phyloP scores from a whole-genome alignment of 495 filamentous ascomycete genomes.

The Letharia lupina region DNA sequence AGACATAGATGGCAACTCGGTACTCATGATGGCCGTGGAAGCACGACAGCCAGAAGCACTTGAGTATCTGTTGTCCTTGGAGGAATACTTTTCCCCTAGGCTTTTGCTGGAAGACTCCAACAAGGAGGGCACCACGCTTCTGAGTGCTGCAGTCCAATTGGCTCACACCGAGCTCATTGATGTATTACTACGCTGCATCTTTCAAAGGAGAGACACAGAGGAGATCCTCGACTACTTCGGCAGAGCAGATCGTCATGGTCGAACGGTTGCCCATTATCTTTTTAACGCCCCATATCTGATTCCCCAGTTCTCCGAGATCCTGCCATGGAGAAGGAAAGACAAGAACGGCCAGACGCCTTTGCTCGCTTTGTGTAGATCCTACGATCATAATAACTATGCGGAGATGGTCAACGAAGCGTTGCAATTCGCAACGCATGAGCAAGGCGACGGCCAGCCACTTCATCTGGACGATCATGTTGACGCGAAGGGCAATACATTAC shows the following conservation, averaged over 20 bases:
- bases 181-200: constrained; percentile 60
- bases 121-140: constrained; percentile 77
- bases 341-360: constrained; percentile 95
- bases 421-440: constrained; percentile 60
- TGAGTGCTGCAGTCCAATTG: constrained; percentile 90
- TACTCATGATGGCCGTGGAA: constrained; percentile 95
- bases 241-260: constrained; percentile 71
- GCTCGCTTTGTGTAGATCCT: constrained; percentile 88
- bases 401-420: constrained; percentile 77
- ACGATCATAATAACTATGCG: constrained; percentile 83
- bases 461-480: constrained; percentile 93
- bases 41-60: constrained; percentile 59
- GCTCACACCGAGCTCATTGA: constrained; percentile 68
- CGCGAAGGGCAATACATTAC: constrained; percentile 80
- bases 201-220: constrained; percentile 43
- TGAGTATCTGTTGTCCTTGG: constrained; percentile 66
- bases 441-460: constrained; percentile 68
- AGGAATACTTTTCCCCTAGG: constrained; percentile 60
- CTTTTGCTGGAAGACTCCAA: constrained; percentile 74
- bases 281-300: constrained; percentile 85
- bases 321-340: constrained; percentile 87
- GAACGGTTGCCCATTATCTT: constrained; percentile 90
- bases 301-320: constrained; percentile 56
- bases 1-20: constrained; percentile 70
- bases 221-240: constrained; percentile 57